phyloP scores from a whole-genome alignment of 2,329 filamentous ascomycete genomes.

The Arthrinium phaeospermum region DNA sequence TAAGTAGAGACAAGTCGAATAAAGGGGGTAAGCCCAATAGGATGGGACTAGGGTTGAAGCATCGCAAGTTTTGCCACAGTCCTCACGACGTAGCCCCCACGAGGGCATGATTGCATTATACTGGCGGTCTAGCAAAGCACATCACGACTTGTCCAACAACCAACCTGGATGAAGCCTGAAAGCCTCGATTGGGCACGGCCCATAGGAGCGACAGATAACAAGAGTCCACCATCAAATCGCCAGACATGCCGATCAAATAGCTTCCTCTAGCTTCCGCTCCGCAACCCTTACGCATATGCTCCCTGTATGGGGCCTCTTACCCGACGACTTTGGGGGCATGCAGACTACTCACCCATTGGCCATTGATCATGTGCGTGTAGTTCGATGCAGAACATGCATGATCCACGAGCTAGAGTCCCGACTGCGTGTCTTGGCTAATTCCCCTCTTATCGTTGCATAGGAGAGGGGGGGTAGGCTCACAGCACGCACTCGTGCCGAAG shows the following conservation, averaged over 20 bases:
- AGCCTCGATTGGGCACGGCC: background rate
- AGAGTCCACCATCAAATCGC: background rate
- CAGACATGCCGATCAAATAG: background rate
- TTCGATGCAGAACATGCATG: background rate
- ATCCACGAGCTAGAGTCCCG: background rate
- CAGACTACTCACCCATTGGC: background rate
- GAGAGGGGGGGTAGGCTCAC: background rate
- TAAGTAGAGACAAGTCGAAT: conserved; percentile 1
- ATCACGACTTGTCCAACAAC: conserved; percentile 3
- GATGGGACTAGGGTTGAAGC: background rate
- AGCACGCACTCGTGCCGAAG: background rate
- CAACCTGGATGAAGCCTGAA: background rate
- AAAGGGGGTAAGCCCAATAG: background rate
- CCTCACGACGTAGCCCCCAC: background rate
- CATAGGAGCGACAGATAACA: background rate
- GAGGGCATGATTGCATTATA: conserved; percentile 4
- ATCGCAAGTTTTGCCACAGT: background rate
- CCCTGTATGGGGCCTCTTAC: background rate
- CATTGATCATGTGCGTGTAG: conserved; percentile 8
- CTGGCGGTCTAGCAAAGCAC: background rate
- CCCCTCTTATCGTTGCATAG: background rate
- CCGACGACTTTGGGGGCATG: background rate
- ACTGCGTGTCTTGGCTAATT: background rate
- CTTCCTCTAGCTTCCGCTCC: background rate
- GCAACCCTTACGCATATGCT: background rate